These are phyloP conservation scores for Myxozyma neglecta DNA, from an alignment of 805 yeast genomes.

Conservation along the genomic window DNA sequence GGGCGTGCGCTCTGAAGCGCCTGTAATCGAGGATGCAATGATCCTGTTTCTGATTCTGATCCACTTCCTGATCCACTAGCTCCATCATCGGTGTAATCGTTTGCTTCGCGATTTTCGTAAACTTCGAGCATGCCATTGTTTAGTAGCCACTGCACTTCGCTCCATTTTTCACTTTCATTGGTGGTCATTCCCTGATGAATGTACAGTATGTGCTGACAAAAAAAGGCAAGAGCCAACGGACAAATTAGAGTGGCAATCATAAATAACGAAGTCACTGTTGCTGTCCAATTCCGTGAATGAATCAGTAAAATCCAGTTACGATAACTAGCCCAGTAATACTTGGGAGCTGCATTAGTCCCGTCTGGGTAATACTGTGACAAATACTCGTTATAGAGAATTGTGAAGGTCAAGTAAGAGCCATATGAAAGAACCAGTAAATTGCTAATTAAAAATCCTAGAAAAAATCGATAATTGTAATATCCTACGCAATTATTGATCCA, in stretches of 20 bases:
- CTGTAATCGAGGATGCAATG: constrained; percentile 5
- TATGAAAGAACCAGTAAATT: constrained; percentile 50
- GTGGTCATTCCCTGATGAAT: constrained; percentile 71
- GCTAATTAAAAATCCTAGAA: constrained; percentile 53
- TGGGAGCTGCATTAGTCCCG: constrained; percentile 7
- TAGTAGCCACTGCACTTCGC: constrained; percentile 54
- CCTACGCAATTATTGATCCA: constrained; percentile 67
- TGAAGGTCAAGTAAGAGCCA: constrained; percentile 43
- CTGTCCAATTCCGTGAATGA: constrained; percentile 26
- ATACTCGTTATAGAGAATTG: constrained; percentile 18
- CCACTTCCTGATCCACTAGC: constrained; percentile 29
- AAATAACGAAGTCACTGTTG: constrained; percentile 42
- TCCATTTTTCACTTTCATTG: constrained; percentile 74
- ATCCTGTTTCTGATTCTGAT: background rate
- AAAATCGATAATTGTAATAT: constrained; percentile 60
- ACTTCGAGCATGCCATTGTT: constrained; percentile 44
- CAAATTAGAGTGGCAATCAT: constrained; percentile 49
- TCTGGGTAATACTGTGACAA: constrained; percentile 19
- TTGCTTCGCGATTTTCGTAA: constrained; percentile 31
- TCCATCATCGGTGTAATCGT: constrained; percentile 27
- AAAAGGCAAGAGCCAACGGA: constrained; percentile 48
- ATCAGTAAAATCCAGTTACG: constrained; percentile 22
- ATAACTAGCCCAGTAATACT: constrained; percentile 21
- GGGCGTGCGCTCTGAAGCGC: constrained; percentile 4
- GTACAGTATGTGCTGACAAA: constrained; percentile 49